Conservation (phyloP, 2,329 filamentous ascomycete species). For the Cyphellophora attinorum region DNA sequence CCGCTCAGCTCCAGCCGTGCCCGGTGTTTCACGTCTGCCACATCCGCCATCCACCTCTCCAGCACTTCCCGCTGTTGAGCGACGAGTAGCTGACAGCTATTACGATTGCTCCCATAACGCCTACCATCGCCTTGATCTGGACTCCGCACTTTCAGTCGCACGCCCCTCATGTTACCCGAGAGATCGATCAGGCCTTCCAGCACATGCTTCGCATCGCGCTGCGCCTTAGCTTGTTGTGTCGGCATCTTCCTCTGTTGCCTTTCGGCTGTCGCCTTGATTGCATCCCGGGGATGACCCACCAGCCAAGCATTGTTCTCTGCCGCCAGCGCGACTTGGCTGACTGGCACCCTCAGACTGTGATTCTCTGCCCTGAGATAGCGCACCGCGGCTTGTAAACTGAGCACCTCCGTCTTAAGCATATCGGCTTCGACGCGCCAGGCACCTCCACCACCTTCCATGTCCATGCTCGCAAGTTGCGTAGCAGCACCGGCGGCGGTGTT, state of each 20-base stretch:
- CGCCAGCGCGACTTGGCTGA: constrained; percentile 4
- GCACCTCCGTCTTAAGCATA: constrained; percentile 25
- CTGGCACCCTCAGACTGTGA: constrained; percentile 21
- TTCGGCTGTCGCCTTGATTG: constrained; percentile 1
- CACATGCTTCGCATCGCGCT: constrained; percentile 32
- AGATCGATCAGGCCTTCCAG: constrained; percentile 32
- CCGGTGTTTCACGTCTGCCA: neutral
- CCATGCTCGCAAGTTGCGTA: constrained; percentile 28
- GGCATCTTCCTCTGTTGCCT: neutral
- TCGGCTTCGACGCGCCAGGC: constrained; percentile 22
- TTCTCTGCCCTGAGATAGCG: constrained; percentile 37
- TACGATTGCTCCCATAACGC: constrained; percentile 32
- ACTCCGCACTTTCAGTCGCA: constrained; percentile 28
- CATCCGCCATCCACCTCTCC: constrained; percentile 26
- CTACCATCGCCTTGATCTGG: constrained; percentile 20
- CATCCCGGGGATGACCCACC: constrained; percentile 20
- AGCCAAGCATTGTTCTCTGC: constrained; percentile 33
- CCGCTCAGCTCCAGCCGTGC: neutral
- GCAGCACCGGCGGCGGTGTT: constrained; percentile 24
- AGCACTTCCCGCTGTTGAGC: constrained; percentile 36
- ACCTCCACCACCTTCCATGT: constrained; percentile 31
- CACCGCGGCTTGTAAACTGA: constrained; percentile 34
- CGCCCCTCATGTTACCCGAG: constrained; percentile 30
- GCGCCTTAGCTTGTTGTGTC: constrained; percentile 21
- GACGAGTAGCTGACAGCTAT: constrained; percentile 31